phyloP scores from a whole-genome alignment of 306 rosid species.

The Erythrophleum fordii region DNA sequence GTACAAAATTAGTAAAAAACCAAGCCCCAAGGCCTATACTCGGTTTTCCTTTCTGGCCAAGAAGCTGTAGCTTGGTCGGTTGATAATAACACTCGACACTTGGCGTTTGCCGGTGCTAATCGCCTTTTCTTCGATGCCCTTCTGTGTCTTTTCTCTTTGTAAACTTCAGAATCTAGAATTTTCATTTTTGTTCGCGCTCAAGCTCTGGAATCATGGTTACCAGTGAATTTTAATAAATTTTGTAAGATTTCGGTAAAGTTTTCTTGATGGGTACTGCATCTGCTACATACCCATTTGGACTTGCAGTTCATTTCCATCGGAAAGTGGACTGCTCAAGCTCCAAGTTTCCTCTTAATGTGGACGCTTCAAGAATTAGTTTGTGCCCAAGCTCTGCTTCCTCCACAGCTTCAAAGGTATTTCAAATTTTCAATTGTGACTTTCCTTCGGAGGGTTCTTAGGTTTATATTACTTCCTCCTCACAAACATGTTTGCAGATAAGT shows the following conservation, averaged over 20 bases:
- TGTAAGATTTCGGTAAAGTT: conserved; percentile 16
- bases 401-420: conserved; percentile 55
- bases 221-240: not conserved
- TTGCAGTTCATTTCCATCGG: conserved; percentile 42
- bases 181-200: not conserved
- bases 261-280: conserved; percentile 59
- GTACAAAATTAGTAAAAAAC: no score
- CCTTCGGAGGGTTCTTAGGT: not conserved
- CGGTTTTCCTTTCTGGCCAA: not conserved
- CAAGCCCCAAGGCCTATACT: not conserved
- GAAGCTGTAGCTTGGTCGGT: not conserved
- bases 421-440: not conserved
- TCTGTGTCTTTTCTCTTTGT: not conserved
- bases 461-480: not conserved
- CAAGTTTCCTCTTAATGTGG: conserved; percentile 48
- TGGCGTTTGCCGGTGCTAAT: not conserved
- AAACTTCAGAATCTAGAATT: not conserved
- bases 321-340: conserved; percentile 44
- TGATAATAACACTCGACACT: not conserved
- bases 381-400: conserved; percentile 43
- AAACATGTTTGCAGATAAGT: not conserved
- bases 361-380: conserved; percentile 50
- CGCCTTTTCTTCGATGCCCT: not conserved
- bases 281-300: conserved; percentile 54
- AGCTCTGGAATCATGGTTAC: not conserved